Evolutionary conservation across 2,329 filamentous ascomycete species (phyloP), one percentile per base, ranked within the genome.

Genomic region (Diaporthe ampelina): DNA sequence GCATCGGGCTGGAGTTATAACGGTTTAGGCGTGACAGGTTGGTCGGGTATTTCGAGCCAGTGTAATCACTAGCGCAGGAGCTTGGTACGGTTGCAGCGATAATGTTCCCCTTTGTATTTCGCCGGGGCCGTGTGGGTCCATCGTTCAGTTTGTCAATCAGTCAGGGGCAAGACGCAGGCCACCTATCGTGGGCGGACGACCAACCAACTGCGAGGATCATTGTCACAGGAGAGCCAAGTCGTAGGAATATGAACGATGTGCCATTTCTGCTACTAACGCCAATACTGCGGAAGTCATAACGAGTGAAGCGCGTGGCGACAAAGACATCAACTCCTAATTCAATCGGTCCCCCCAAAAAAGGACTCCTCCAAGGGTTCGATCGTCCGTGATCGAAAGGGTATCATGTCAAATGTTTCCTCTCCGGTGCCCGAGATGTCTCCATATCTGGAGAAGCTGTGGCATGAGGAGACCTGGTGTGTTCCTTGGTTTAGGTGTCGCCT

Each of bases 201-300:
- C 19, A 54, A 26, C 1, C 3, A 29, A 21, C 7, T 9, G n/a
- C 8, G 15, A 21, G 21, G 48, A 40, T 37, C 15, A 52, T 9
- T 21, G 24, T 37, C 45, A 37, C 29, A 17, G 4, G 21, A 37
- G 45, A 35, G 19, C 29, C 4, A 26, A 6, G 21, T 4, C 40
- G 48, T 54, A 61, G 24, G 58, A 54, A 69, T 69, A 73, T 65
- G 58, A 70, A 72, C 61, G 32, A 57, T 61, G 50, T 70, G 67
- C 52, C 74, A 75, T 75, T 75, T 73, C 61, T 63, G 74, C 43
- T 74, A 67, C 54, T 61, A 73, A 58, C 70, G 67, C 52, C 65
- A 54, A 63, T 73, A 54, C 59, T 70, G 61, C 65, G 32, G 65
- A 70, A 71, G 26, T 37, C 70, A 73, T 73, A 71, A 76, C 70